Conservation (phyloP, 371 early-diverging fungal species). For the Circinella minor region DNA sequence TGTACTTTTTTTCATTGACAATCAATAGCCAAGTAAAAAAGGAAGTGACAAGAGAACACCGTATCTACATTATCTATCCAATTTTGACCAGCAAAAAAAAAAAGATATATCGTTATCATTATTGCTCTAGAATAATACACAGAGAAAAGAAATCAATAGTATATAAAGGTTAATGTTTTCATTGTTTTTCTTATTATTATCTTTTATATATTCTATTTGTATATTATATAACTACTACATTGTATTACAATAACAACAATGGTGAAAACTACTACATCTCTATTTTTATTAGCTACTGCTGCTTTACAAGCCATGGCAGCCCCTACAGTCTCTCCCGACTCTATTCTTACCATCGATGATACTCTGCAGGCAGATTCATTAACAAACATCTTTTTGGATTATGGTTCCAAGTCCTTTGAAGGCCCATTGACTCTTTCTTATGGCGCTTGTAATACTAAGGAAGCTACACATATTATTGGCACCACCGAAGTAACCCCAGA, state of each 20-base stretch:
- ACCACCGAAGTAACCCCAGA: constrained; percentile 16
- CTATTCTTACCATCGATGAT: constrained; percentile 17
- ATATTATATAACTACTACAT: neutral
- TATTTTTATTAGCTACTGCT: constrained; percentile 30
- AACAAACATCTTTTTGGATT: constrained; percentile 30
- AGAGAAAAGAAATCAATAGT: too few relatives aligned
- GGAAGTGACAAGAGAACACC: neutral
- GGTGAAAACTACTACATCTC: constrained; percentile 21
- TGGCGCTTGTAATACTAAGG: constrained; percentile 23
- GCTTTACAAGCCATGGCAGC: constrained; percentile 33
- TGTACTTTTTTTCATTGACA: neutral
- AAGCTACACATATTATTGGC: constrained; percentile 22
- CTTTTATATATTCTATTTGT: neutral
- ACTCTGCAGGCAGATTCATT: constrained; percentile 26
- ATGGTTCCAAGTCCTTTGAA: constrained; percentile 18
- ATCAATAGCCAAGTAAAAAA: neutral
- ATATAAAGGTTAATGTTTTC: too few relatives aligned
- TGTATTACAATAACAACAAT: neutral
- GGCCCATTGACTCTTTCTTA: constrained; percentile 20
- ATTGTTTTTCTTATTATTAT: neutral
- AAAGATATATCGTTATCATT: neutral
- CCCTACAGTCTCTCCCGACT: constrained; percentile 12
- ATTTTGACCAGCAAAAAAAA: neutral
- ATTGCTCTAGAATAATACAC: too few relatives aligned
- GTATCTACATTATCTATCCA: neutral